phyloP scores from a whole-genome alignment of 176 grass and related monocot species.

The Olyra latifolia region DNA sequence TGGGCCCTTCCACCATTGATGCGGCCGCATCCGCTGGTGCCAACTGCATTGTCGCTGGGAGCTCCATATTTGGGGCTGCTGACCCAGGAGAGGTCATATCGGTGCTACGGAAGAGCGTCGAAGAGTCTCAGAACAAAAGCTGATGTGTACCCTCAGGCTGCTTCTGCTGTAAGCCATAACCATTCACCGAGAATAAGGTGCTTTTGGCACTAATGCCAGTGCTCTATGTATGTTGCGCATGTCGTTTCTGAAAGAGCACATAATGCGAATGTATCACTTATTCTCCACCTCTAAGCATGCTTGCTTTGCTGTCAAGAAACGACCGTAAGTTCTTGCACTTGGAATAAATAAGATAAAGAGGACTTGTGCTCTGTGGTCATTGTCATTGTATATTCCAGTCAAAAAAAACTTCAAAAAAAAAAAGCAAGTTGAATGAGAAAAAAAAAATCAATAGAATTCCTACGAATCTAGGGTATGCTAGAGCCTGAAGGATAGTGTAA shows the following conservation, averaged over 20 bases:
- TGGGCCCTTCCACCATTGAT: constrained; percentile 90
- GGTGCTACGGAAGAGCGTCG: constrained; percentile 69
- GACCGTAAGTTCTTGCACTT: neutral
- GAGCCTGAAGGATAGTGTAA: too few relatives aligned
- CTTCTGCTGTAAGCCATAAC: constrained; percentile 28
- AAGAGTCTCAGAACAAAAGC: constrained; percentile 50
- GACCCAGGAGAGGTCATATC: constrained; percentile 74
- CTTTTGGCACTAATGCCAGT: neutral
- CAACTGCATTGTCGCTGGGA: constrained; percentile 97
- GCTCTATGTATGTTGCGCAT: neutral
- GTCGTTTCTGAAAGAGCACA: neutral
- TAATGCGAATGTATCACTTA: neutral
- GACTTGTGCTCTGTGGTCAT: neutral
- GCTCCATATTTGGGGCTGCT: constrained; percentile 76
- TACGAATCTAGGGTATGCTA: too few relatives aligned
- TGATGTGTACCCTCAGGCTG: constrained; percentile 6
- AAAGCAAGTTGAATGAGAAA: too few relatives aligned
- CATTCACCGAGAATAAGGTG: constrained; percentile 21
- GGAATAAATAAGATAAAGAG: neutral
- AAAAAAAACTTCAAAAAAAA: too few relatives aligned
- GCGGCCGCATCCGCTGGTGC: constrained; percentile 72
- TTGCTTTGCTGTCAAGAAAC: neutral
- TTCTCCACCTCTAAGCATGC: too few relatives aligned
- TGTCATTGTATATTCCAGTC: neutral
- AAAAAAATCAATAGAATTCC: too few relatives aligned